Percentiles rank a stretch among this genome's conserved stretches.
Conservation (phyloP, 2,329 filamentous ascomycete genomes). For the Sporothrix pallida region DNA sequence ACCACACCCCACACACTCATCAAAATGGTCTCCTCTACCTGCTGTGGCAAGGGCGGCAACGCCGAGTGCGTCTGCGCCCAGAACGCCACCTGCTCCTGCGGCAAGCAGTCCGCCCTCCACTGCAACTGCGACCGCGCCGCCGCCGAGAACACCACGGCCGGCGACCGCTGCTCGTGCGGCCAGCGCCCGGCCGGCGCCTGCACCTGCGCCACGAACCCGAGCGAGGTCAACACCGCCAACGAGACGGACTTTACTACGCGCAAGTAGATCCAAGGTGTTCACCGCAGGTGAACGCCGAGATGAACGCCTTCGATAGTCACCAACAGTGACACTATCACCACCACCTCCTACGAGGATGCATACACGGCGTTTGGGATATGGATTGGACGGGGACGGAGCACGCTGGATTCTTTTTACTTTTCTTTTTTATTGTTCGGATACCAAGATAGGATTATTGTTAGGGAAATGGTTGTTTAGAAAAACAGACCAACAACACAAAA, state of each 20-base stretch:
- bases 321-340: not conserved
- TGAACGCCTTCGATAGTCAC: not conserved
- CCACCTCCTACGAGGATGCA: not conserved
- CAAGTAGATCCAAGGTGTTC: slow-evolving; percentile 46
- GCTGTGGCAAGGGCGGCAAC: slow-evolving; percentile 59
- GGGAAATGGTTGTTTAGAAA: not conserved
- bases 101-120: slow-evolving; percentile 82
- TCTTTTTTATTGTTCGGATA: not conserved
- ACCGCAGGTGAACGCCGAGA: not conserved
- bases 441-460: slow-evolving; percentile 5
- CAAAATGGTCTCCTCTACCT: slow-evolving; percentile 51
- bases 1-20: not conserved
- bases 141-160: slow-evolving; percentile 74
- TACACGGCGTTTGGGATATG: slow-evolving; percentile 15
- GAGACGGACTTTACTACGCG: slow-evolving; percentile 90
- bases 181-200: slow-evolving; percentile 79
- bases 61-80: slow-evolving; percentile 63
- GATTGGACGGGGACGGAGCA: not conserved
- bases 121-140: slow-evolving; percentile 82
- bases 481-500: not conserved
- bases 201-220: slow-evolving; percentile 77
- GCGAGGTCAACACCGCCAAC: slow-evolving; percentile 63
- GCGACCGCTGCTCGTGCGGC: slow-evolving; percentile 82
- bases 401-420: not conserved
- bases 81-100: slow-evolving; percentile 82